Evolutionary conservation across 75 land plant species (phyloP).

Genomic region (Cryptomeria japonica): DNA sequence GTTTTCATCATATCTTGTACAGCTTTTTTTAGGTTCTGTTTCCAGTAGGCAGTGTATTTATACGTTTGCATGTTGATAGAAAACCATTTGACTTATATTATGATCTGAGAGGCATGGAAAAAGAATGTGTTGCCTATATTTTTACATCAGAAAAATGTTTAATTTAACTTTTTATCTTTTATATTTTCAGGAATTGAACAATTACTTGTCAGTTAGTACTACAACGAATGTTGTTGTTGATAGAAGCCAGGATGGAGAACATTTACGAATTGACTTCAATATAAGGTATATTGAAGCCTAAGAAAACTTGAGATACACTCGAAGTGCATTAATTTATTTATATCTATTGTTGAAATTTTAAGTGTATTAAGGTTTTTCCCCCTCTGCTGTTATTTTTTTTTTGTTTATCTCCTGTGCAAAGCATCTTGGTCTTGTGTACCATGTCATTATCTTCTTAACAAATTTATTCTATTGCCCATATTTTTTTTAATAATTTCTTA

Average conservation of each 20-base stretch:
- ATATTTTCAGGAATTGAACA: slow-evolving; percentile 72
- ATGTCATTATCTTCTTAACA: not conserved
- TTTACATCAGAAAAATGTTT: not conserved
- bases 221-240: slow-evolving; percentile 88
- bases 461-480: not conserved
- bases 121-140: not conserved
- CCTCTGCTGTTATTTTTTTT: not conserved
- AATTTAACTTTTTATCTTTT: not conserved
- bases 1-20: not conserved
- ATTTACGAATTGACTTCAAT: slow-evolving; percentile 86
- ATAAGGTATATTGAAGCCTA: slow-evolving; percentile 62
- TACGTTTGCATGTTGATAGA: not conserved
- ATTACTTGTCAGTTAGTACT: slow-evolving; percentile 72
- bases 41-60: not conserved
- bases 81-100: not conserved
- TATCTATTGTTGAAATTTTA: not conserved
- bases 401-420: not conserved
- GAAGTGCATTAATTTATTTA: not conserved
- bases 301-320: not conserved
- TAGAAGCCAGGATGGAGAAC: slow-evolving; percentile 90
- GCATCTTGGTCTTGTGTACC: not conserved
- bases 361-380: not conserved
- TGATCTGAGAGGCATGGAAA: not conserved
- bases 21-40: not conserved
- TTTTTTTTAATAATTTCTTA: not conserved